phyloP scores from a whole-genome alignment of 2,329 filamentous ascomycete species.

The Monilinia fructicola region DNA sequence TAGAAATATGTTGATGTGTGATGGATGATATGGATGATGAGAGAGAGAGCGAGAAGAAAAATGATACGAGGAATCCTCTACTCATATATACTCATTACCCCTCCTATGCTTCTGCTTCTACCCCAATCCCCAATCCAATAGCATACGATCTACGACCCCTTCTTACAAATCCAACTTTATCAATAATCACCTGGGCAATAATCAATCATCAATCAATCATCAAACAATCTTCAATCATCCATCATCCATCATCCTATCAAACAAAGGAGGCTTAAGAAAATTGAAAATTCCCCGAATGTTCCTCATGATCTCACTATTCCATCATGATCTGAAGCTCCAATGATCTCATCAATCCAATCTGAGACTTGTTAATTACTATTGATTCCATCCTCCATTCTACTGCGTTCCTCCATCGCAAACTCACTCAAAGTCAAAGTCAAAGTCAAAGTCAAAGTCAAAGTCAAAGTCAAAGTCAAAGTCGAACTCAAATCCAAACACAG shows the following conservation, averaged over 20 bases:
- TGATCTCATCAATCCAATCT: neutral
- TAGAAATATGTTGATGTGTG: neutral
- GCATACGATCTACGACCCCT: neutral
- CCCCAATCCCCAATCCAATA: constrained; percentile 5
- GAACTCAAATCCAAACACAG: too few relatives aligned
- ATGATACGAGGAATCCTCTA: neutral
- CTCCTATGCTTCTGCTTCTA: too few relatives aligned
- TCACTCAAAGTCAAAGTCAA: neutral
- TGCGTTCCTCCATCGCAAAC: neutral
- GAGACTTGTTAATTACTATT: too few relatives aligned
- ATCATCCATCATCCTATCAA: neutral
- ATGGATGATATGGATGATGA: neutral
- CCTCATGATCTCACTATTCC: neutral
- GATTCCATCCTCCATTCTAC: neutral
- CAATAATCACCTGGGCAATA: too few relatives aligned
- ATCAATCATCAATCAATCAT: too few relatives aligned
- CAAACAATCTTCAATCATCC: too few relatives aligned
- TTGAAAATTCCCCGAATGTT: neutral
- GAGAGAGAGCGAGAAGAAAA: rapidly evolving
- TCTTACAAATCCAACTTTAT: constrained; percentile 8
- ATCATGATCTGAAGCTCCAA: neutral
- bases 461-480: constrained; percentile 2
- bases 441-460: neutral
- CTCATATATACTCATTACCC: constrained; percentile 3
- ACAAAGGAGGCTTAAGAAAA: neutral